phyloP scores from a whole-genome alignment of 371 early-diverging fungal genomes.

The Mucor indicus region DNA sequence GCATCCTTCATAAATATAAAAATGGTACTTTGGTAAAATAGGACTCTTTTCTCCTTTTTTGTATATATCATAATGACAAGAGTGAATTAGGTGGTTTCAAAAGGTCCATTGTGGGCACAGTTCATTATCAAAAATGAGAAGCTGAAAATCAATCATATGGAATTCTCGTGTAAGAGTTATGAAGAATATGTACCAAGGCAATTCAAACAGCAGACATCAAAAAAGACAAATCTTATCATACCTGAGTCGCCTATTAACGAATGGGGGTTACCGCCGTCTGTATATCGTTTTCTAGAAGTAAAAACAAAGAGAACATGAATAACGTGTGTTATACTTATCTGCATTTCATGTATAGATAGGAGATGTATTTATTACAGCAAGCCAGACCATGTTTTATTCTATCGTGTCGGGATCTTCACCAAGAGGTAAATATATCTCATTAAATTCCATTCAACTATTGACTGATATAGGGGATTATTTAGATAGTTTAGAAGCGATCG shows the following conservation, averaged over 20 bases:
- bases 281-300: slow-evolving; percentile 24
- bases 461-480: too few relatives aligned
- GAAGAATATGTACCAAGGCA: slow-evolving; percentile 33
- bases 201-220: too few relatives aligned
- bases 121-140: slow-evolving; percentile 22
- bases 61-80: too few relatives aligned
- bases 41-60: background rate
- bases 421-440: too few relatives aligned
- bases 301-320: background rate
- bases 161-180: slow-evolving; percentile 28
- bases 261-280: slow-evolving; percentile 40
- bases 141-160: slow-evolving; percentile 36
- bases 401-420: slow-evolving; percentile 14
- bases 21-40: slow-evolving; percentile 37
- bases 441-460: too few relatives aligned
- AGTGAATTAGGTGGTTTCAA: slow-evolving; percentile 27
- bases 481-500: slow-evolving; percentile 27
- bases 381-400: slow-evolving; percentile 23
- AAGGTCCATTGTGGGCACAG: slow-evolving; percentile 33
- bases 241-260: slow-evolving; percentile 34
- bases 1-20: slow-evolving; percentile 32
- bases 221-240: slow-evolving; percentile 15
- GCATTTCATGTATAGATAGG: slow-evolving; percentile 9
- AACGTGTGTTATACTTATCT: background rate
- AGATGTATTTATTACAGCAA: slow-evolving; percentile 17